Conservation (phyloP, 2,329 filamentous ascomycete species). For the Aspergillus bombycis region DNA sequence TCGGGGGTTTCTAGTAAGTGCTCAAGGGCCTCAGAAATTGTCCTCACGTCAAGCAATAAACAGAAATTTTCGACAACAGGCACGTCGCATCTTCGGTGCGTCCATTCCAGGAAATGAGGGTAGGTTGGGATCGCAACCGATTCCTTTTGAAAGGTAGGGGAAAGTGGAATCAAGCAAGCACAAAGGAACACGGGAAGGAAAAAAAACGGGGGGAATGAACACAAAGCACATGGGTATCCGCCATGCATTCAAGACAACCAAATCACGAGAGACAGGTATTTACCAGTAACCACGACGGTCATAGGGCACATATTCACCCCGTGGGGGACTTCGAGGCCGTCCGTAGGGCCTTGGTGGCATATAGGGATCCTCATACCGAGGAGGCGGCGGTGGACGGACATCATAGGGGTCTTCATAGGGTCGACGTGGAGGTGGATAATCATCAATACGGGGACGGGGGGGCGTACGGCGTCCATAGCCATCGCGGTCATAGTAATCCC, state of each 20-base stretch:
- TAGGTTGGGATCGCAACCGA: neutral
- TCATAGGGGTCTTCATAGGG: constrained; percentile 65
- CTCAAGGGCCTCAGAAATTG: neutral
- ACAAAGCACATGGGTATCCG: constrained; percentile 27
- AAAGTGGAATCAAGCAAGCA: neutral
- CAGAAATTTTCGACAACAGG: neutral
- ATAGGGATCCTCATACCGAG: constrained; percentile 63
- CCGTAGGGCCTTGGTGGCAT: constrained; percentile 59
- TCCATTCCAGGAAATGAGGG: neutral
- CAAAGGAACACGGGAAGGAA: constrained; percentile 8
- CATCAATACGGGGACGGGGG: constrained; percentile 75
- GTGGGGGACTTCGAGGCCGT: constrained; percentile 48
- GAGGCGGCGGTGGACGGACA: constrained; percentile 54
- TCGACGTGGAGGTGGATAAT: constrained; percentile 66
- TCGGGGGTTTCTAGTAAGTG: neutral
- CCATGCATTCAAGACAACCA: constrained; percentile 24
- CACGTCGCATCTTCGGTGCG: neutral
- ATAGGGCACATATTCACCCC: constrained; percentile 46
- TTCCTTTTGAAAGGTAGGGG: neutral
- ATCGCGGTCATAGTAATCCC: constrained; percentile 86
- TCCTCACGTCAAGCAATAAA: constrained; percentile 10
- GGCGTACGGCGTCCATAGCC: constrained; percentile 77
- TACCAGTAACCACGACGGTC: constrained; percentile 52
- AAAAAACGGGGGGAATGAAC: constrained; percentile 10
- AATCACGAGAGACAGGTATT: constrained; percentile 21